phyloP scores from a whole-genome alignment of 768 basidiomycete genomes.

The Leccinum incarnatum region DNA sequence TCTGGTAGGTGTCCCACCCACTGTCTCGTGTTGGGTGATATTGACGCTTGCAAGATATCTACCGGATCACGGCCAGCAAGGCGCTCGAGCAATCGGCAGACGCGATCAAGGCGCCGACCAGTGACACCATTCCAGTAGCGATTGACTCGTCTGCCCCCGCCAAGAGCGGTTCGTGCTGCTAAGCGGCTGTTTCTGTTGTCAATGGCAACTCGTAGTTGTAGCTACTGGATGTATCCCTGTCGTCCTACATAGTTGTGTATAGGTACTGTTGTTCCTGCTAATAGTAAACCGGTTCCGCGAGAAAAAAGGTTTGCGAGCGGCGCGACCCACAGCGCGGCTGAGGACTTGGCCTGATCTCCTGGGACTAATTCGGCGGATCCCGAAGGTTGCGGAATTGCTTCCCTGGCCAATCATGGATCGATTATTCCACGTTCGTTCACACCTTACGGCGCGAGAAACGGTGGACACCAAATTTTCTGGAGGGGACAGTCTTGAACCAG shows the following conservation, averaged over 20 bases:
- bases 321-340: conserved; percentile 82
- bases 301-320: conserved; percentile 69
- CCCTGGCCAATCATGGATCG: conserved; percentile 80
- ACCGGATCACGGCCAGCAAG: conserved; percentile 95
- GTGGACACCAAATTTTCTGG: conserved; percentile 92
- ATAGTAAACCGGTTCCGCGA: conserved; percentile 9
- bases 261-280: conserved; percentile 27
- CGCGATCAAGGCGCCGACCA: conserved; percentile 74
- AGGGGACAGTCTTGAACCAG: conserved; percentile 93
- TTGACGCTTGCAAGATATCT: conserved; percentile 67
- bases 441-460: conserved; percentile 59
- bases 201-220: conserved; percentile 3
- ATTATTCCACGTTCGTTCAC: conserved; percentile 79
- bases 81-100: conserved; percentile 82
- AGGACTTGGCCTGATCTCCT: conserved; percentile 83
- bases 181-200: conserved; percentile 10
- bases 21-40: not conserved
- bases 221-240: not conserved
- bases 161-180: conserved; percentile 67
- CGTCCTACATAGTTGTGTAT: conserved; percentile 21
- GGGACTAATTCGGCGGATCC: conserved; percentile 90
- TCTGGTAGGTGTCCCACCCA: conserved; percentile 54
- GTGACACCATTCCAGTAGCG: conserved; percentile 82
- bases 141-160: conserved; percentile 55
- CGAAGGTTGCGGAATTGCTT: conserved; percentile 91